phyloP scores from a whole-genome alignment of 257 asterid species.

The Mentha longifolia region DNA sequence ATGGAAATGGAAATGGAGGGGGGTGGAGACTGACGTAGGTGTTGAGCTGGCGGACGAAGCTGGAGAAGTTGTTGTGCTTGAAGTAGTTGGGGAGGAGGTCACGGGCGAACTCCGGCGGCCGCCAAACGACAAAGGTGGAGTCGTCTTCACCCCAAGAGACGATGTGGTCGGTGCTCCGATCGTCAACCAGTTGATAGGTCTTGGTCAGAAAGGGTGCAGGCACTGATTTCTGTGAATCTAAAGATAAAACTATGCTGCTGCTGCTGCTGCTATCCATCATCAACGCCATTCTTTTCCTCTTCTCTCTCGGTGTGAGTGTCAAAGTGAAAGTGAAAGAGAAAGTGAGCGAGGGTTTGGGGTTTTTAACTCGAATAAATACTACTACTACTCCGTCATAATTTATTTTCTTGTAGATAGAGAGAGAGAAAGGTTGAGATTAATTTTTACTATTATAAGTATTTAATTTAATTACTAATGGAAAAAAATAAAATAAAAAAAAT shows the following conservation, averaged over 20 bases:
- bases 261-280: slow-evolving; percentile 78
- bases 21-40: slow-evolving; percentile 86
- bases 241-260: slow-evolving; percentile 61
- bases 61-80: slow-evolving; percentile 97
- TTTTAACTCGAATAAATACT: neutral
- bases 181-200: slow-evolving; percentile 90
- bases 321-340: too few species aligned
- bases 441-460: neutral
- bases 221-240: slow-evolving; percentile 80
- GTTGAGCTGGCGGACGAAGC: slow-evolving; percentile 98
- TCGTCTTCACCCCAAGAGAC: slow-evolving; percentile 98
- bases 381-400: too few species aligned
- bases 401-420: too few species aligned
- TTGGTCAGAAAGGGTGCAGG: slow-evolving; percentile 94
- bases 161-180: slow-evolving; percentile 80
- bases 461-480: too few species aligned
- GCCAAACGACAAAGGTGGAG: slow-evolving; percentile 93
- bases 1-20: too few species aligned
- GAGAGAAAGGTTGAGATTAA: slow-evolving; percentile 6
- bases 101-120: slow-evolving; percentile 97
- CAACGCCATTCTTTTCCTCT: slow-evolving; percentile 54
- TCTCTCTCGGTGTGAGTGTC: neutral
- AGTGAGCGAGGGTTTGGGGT: slow-evolving; percentile 32
- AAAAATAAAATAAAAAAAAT: too few species aligned
- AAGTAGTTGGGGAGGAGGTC: slow-evolving; percentile 95